phyloP scores from a whole-genome alignment of 768 basidiomycete genomes.

The Kwoniella sp. region DNA sequence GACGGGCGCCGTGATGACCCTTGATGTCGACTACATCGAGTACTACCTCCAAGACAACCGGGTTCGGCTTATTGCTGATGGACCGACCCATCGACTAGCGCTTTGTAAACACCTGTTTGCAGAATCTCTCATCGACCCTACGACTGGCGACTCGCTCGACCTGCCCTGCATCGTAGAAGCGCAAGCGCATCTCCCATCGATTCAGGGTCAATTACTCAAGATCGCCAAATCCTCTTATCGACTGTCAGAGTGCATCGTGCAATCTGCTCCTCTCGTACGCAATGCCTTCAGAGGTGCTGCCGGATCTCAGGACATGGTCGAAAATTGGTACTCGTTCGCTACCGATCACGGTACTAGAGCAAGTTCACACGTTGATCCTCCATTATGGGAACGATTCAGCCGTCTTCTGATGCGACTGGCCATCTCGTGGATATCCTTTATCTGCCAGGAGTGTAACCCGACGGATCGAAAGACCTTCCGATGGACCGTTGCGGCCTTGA shows the following conservation, averaged over 20 bases:
- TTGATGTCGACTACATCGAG: constrained; percentile 72
- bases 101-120: constrained; percentile 76
- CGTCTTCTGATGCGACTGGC: constrained; percentile 82
- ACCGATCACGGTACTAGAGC: constrained; percentile 85
- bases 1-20: constrained; percentile 82
- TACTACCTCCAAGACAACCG: constrained; percentile 81
- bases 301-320: constrained; percentile 64
- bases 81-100: constrained; percentile 73
- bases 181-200: constrained; percentile 85
- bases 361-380: constrained; percentile 80
- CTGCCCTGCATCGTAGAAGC: constrained; percentile 65
- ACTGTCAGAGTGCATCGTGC: constrained; percentile 87
- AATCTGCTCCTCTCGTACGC: constrained; percentile 85
- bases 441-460: constrained; percentile 96
- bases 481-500: constrained; percentile 95
- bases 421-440: constrained; percentile 97
- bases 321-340: constrained; percentile 93
- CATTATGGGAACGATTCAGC: constrained; percentile 71
- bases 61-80: constrained; percentile 90
- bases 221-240: constrained; percentile 87
- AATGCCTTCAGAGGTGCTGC: constrained; percentile 59
- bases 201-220: constrained; percentile 86
- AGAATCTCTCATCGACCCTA: constrained; percentile 61
- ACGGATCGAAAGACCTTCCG: constrained; percentile 94
- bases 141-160: constrained; percentile 38